Base-by-base conservation (phyloP, 164 flowering plant genomes). In the Annona cherimola region DNA sequence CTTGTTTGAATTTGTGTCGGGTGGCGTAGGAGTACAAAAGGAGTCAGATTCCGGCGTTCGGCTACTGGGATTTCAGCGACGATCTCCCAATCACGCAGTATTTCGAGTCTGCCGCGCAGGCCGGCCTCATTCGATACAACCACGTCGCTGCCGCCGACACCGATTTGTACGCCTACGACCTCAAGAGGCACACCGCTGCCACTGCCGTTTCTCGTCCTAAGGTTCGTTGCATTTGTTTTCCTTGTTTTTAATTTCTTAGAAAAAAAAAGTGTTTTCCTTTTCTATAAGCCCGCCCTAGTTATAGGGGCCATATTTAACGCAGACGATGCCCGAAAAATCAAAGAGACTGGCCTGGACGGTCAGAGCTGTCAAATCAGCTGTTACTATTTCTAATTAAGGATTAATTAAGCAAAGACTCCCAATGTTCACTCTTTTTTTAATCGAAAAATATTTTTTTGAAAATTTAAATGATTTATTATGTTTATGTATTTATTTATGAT, bases 31-130 rank as follows among this genome's bases (percentile, higher is more conserved):
- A 78, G 3, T 78, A 63, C 50, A 74, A 55, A 75, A 76, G 84
- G 46, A 74, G 68, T 26, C 85, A 86, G 60, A 79, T 89, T 5
- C 93, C 93, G 1, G 87, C 85, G 1, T 89, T 89, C 73, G 90
- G 91, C 12, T 84, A 85, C 86, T 89, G 93, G 93, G 90, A 89
- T 71, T 83, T 76, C 80, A 75, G 79, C 73, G 78, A 79, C 44
- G 81, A 81, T 63, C 73, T 87, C 4, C 90, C 93, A 0, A 84
- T 89, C 59, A 87, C 93, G 1, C 87, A 89, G 85, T 89, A 87
- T 45, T 89, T 89, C 44, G 93, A 89, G 70, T 82, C 93, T 4
- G 89, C 91, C 0, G 79, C 86, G 65, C 89, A 86, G 42, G 86
- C 89, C 41, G 87, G 88, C 19, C 69, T 86, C 63, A 65, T 82